These are phyloP conservation scores for Vigna trinervia DNA, from an alignment of 306 rosid genomes.

Conservation along the genomic window DNA sequence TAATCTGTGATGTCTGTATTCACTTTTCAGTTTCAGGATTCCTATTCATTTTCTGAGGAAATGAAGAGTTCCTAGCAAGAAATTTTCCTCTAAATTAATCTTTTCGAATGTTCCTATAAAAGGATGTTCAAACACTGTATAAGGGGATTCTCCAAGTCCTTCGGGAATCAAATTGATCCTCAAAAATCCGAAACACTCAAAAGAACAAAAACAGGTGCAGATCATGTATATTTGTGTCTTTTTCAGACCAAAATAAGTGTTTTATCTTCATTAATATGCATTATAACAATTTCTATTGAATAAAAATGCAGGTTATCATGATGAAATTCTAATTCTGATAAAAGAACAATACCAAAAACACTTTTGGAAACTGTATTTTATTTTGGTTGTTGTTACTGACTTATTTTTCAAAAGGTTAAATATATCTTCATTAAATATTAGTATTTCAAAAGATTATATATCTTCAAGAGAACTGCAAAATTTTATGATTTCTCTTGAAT, in stretches of 20 bases:
- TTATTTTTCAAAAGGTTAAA: no score
- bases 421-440: no score
- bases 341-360: no score
- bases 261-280: background rate
- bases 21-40: conserved; percentile 43
- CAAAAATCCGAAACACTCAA: conserved; percentile 54
- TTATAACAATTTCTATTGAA: no score
- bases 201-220: conserved; percentile 66
- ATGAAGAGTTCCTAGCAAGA: conserved; percentile 29
- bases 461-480: no score
- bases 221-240: background rate
- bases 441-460: no score
- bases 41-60: conserved; percentile 18
- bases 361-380: no score
- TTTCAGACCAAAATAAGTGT: no score
- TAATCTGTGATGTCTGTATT: conserved; percentile 1
- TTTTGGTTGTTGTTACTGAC: no score
- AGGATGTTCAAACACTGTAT: conserved; percentile 63
- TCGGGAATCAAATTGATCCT: conserved; percentile 50
- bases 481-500: no score
- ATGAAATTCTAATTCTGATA: background rate
- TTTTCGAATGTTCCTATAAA: background rate
- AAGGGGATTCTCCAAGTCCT: conserved; percentile 58
- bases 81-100: conserved; percentile 17
- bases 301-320: no score